These are phyloP conservation scores for Cryphonectria radicalis DNA, from an alignment of 2,329 filamentous ascomycete species.

Conservation along the genomic window DNA sequence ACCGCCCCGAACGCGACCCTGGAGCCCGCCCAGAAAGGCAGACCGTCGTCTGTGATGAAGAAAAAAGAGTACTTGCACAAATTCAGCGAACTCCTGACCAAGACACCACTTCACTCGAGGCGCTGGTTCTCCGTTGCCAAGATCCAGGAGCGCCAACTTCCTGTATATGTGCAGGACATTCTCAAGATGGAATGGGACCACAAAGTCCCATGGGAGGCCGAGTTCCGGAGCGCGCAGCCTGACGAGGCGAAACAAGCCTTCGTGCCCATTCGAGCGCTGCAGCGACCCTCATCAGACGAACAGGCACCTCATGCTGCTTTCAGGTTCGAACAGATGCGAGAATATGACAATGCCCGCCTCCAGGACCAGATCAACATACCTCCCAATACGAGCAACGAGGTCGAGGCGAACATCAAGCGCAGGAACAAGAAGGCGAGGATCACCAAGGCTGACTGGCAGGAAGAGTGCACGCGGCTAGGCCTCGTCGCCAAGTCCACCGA, in stretches of 20 bases:
- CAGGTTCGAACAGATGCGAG: neutral
- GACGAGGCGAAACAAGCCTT: neutral
- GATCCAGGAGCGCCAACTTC: neutral
- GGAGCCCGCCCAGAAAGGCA: neutral
- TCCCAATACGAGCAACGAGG: neutral
- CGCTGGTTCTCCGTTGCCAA: conserved; percentile 20
- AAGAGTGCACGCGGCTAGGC: conserved; percentile 25
- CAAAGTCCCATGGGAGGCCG: conserved; percentile 23
- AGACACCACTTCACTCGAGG: conserved; percentile 26
- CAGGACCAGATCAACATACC: neutral
- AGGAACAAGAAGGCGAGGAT: neutral
- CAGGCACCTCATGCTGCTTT: neutral
- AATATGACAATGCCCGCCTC: neutral
- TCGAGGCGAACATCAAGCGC: neutral
- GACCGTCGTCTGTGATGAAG: neutral
- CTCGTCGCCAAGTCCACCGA: conserved; percentile 17
- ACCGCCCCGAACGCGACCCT: neutral
- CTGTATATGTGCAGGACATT: conserved; percentile 6
- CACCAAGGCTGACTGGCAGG: conserved; percentile 22
- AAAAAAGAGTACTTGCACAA: neutral
- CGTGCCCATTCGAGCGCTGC: conserved; percentile 19
- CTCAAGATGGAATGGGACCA: conserved; percentile 22
- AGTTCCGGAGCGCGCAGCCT: neutral
- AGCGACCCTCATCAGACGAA: neutral
- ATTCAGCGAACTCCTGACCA: conserved; percentile 18